Evolutionary conservation across 768 basidiomycete species (phyloP), one percentile per base, ranked within the genome.

Genomic region (Russula sp.): DNA sequence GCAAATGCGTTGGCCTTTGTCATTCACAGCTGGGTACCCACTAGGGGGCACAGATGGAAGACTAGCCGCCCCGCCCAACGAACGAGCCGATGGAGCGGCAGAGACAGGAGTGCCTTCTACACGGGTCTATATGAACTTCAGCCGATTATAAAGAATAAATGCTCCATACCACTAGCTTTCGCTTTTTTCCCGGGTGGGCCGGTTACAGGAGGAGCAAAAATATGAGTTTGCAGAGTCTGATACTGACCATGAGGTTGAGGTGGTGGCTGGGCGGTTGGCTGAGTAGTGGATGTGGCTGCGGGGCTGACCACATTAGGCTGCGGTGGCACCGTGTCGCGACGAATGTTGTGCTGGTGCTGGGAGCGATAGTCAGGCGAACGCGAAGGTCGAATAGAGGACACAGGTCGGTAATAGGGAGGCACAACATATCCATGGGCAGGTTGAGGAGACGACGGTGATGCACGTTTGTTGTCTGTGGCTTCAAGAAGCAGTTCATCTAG

Each of bases 161-260:
- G 1, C 8, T 49, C 3, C 57, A 47, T 54, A 58, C 57, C 68
- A 64, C 35, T 67, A 36, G 74, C 80, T 71, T 87, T 86, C 39
- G 72, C 71, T 74, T 87, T 87, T 75, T 88, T 88, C 18, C 78
- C 78, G 2, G 87, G 86, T 3, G 87, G 85, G 58, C 87, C 87
- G 0, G 83, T 88, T 7, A 87, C 84, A 4, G 84, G 82, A 3
- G 87, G 84, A 7, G 86, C 85, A 68, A 89, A 89, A 13, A 87
- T 81, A 69, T 88, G 86, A 0, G 83, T 85, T 63, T 84, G 83
- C 61, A 83, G 83, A 25, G 75, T 77, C 42, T 77, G 70, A 9
- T 76, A 69, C 58, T 78, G 73, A 32, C 75, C 70, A 1, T 74
- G 75, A 34, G 72, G 66, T 0, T 69, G 61, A 2, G 69, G 52